phyloP scores from a whole-genome alignment of 257 asterid species.

The Perilla frutescens region DNA sequence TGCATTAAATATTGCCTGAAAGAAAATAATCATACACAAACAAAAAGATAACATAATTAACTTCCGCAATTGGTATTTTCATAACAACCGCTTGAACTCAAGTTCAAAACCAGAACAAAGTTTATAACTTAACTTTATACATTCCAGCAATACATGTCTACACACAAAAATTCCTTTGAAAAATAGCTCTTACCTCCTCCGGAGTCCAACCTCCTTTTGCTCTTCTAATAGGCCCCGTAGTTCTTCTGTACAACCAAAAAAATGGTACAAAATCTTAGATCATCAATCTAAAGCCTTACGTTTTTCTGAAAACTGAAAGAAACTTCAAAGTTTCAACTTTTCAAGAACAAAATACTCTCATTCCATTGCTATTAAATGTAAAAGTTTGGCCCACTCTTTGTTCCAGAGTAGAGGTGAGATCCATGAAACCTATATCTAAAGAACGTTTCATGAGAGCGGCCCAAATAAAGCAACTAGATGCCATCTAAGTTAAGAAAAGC shows the following conservation, averaged over 20 bases:
- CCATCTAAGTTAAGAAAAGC: conserved; percentile 1
- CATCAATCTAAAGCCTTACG: conserved; percentile 20
- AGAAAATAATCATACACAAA: conserved; percentile 10
- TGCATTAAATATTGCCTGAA: conserved; percentile 4
- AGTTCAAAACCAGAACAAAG: neutral
- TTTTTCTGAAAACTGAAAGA: neutral
- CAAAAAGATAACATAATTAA: neutral
- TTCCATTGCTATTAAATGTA: conserved; percentile 8
- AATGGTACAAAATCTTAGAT: conserved; percentile 18
- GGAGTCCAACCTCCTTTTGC: conserved; percentile 99
- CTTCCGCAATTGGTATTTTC: conserved; percentile 9
- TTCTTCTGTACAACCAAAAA: conserved; percentile 66
- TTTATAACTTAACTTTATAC: neutral
- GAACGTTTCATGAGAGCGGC: conserved; percentile 11
- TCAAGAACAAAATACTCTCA: conserved; percentile 3
- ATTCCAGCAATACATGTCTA: conserved; percentile 28
- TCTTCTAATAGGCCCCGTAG: conserved; percentile 97
- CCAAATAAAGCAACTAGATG: neutral
- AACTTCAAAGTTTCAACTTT: neutral
- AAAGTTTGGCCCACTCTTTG: conserved; percentile 7
- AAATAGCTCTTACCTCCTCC: conserved; percentile 71
- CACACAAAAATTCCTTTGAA: neutral
- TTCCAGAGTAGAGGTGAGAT: neutral
- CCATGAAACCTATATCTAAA: neutral
- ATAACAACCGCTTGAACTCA: conserved; percentile 12